Conservation (phyloP, 2,329 filamentous ascomycete species). For the Aspergillus sclerotialis region DNA sequence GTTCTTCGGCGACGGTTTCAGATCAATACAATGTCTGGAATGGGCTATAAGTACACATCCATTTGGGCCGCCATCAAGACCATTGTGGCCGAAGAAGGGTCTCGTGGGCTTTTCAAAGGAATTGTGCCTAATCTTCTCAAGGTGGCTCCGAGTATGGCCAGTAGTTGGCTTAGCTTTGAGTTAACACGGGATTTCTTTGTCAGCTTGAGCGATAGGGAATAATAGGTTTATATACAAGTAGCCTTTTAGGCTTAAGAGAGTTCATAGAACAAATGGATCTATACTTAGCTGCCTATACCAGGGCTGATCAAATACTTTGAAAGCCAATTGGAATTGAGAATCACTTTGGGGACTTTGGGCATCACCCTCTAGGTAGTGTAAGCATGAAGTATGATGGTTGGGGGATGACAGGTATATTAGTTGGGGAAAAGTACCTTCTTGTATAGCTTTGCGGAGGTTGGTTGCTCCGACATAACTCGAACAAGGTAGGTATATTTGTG, state of each 20-base stretch:
- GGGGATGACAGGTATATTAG: no score
- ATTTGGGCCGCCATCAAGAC: conserved; percentile 75
- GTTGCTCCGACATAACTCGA: no score
- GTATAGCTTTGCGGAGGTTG: no score
- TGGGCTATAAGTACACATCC: conserved; percentile 92
- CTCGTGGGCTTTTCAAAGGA: conserved; percentile 86
- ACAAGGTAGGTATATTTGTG: no score
- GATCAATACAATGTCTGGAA: conserved; percentile 97
- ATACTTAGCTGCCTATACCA: no score
- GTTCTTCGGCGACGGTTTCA: conserved; percentile 91
- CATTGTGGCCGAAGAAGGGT: conserved; percentile 77
- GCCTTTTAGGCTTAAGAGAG: background rate
- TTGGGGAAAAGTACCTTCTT: no score
- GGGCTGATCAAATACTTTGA: no score
- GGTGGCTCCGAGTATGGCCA: conserved; percentile 97
- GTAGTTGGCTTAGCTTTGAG: conserved; percentile 96
- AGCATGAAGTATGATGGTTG: no score
- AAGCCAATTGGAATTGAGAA: no score
- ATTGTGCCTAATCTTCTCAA: conserved; percentile 93
- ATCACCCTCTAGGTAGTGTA: no score
- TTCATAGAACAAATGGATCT: no score
- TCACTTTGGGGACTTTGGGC: no score
- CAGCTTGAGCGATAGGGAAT: conserved; percentile 37
- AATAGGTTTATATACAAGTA: background rate
- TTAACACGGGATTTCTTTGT: conserved; percentile 82